A percentile compares a stretch with the other conserved stretches of the same genome.
Conservation (phyloP, 352 stramenopile genomes). For the Phytopythium oedochilum region DNA sequence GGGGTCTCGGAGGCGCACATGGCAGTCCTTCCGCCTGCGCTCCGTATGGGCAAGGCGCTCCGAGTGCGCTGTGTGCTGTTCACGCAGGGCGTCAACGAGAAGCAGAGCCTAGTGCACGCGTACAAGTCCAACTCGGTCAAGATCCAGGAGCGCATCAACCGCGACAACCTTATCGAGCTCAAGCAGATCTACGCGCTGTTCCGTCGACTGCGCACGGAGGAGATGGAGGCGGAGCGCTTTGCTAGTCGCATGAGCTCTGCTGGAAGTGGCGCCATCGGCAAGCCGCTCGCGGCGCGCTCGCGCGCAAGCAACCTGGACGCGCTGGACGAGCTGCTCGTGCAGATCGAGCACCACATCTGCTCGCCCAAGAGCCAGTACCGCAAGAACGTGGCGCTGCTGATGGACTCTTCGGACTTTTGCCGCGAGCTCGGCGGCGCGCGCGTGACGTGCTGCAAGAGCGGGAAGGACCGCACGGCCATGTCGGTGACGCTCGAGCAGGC, state of each 20-base stretch:
- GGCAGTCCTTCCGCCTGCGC: slow-evolving; percentile 35
- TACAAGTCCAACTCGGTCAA: slow-evolving; percentile 73
- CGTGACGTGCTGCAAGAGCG: slow-evolving; percentile 97
- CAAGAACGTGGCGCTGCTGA: slow-evolving; percentile 78
- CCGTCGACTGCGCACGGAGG: slow-evolving; percentile 33
- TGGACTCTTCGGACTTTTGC: slow-evolving; percentile 82
- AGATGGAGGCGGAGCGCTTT: slow-evolving; percentile 22
- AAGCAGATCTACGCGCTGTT: slow-evolving; percentile 59
- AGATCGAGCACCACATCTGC: slow-evolving; percentile 74
- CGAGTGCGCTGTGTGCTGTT: slow-evolving; percentile 70
- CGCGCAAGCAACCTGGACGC: slow-evolving; percentile 33
- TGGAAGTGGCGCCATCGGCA: neutral
- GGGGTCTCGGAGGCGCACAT: slow-evolving; percentile 49
- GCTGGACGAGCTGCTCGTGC: slow-evolving; percentile 56
- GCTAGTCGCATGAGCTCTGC: slow-evolving; percentile 1
- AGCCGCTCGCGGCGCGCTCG: slow-evolving; percentile 2
- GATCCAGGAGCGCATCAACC: slow-evolving; percentile 77
- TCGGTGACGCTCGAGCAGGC: slow-evolving; percentile 94
- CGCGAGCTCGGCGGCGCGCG: slow-evolving; percentile 85
- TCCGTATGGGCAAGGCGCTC: slow-evolving; percentile 44
- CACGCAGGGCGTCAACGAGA: slow-evolving; percentile 81
- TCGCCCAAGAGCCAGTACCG: slow-evolving; percentile 67
- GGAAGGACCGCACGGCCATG: slow-evolving; percentile 98
- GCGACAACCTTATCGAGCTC: slow-evolving; percentile 68
- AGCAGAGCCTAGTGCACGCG: slow-evolving; percentile 77